Evolutionary conservation across 495 filamentous ascomycete species (phyloP).

Genomic region (Aspergillus homomorphus): DNA sequence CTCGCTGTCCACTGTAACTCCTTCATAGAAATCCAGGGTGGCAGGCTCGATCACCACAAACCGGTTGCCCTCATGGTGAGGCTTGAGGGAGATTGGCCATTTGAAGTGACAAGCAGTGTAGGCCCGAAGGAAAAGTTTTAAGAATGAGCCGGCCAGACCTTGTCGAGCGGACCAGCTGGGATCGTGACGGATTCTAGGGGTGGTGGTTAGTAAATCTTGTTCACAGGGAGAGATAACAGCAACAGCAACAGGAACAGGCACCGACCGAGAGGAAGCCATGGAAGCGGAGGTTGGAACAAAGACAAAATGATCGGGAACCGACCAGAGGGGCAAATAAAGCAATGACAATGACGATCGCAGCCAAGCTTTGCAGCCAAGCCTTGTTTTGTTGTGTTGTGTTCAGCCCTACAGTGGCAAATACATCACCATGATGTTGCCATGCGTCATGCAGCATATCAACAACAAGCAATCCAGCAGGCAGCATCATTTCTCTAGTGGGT

Average conservation of each 20-base stretch:
- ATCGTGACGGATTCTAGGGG: background rate
- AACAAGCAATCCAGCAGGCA: background rate
- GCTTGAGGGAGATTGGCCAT: conserved; percentile 2
- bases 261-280: background rate
- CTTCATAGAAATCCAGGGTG: background rate
- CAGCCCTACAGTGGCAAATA: background rate
- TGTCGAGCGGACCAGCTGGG: background rate
- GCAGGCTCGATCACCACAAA: background rate
- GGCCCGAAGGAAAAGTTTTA: background rate
- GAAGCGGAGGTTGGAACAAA: background rate
- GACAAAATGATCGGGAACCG: too few species aligned
- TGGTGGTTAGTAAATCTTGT: background rate
- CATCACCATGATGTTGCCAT: background rate
- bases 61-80: background rate
- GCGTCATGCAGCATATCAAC: background rate
- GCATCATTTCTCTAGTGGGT: background rate
- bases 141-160: background rate
- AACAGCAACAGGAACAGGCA: background rate
- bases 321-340: background rate
- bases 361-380: background rate
- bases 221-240: too few species aligned
- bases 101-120: background rate
- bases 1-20: background rate
- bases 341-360: background rate
- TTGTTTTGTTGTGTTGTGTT: background rate